Base-by-base conservation (phyloP, 2,329 filamentous ascomycete genomes). In the Grosmannia penicillata region DNA sequence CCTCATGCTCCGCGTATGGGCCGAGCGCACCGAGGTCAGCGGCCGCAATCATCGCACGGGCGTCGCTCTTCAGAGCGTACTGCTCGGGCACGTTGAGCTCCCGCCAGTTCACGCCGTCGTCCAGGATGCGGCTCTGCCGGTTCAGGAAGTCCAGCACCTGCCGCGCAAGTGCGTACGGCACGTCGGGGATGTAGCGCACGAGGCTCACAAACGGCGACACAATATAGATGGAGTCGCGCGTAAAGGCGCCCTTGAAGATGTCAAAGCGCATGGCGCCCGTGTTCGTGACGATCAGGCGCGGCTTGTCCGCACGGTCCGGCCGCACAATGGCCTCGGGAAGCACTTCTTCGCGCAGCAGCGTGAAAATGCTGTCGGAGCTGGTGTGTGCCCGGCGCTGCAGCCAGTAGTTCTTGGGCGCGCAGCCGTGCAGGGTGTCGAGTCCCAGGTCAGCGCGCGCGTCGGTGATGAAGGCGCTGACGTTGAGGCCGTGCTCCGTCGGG, bases 231-330 rank as follows among this genome's bases (percentile, higher is more conserved):
- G 78, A 80, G 54, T 98, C 91, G 28, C 76, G 75, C 0, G 91
- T 96, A 53, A 96, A 96, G 0, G 78, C 66, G 0, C 91, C 91
- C 55, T 89, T 76, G 66, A 95, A 93, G 44, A 98, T 82, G 56
- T 98, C 91, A 56, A 96, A 98, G 32, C 91, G 82, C 47, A 98
- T 76, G 4, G 82, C 83, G 21, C 91, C 91, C 0, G 84, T 94
- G 58, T 98, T 98, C 40, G 82, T 67, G 36, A 96, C 73, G 23
- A 79, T 76, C 10, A 96, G 60, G 7, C 74, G 70, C 9, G 85
- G 69, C 29, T 70, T 66, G 23, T 41, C 26, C 9, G 41, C 40
- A 10, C 43, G 46, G 40, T 76, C 66, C 29, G 70, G 53, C 39
- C 74, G 75, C 40, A 62, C 59, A 24, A 86, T 60, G 3, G 78